Base-by-base conservation (phyloP, 2,329 filamentous ascomycete species). In the Intubia oerlemansii region DNA sequence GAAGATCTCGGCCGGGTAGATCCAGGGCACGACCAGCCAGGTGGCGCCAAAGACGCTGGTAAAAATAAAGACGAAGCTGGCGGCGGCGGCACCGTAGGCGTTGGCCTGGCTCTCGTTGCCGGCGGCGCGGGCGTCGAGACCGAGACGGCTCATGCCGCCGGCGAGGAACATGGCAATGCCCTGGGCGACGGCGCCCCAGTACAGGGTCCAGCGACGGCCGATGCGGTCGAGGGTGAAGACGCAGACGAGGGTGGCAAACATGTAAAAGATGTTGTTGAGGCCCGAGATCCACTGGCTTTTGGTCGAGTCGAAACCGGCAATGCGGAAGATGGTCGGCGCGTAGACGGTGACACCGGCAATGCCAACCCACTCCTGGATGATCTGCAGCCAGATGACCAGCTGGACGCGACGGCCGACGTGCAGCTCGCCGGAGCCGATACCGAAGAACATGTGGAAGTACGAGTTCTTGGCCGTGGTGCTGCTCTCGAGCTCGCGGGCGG, bases 1-100 rank as follows among this genome's bases (percentile, higher is more conserved):
- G 40, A 78, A 81, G 32, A 80, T 80, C 42, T 82, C 74, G 2
- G 74, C 70, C 0, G 69, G 70, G 31, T 75, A 75, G 0, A 76
- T 47, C 65, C 66, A 66, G 0, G 57, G 56, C 0, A 64, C 57
- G 0, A 59, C 65, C 4, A 69, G 41, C 66, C 66, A 72, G 0
- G 67, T 70, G 0, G 66, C 66, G 12, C 66, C 71, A 36, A 76
- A 76, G 0, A 69, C 52, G 2, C 57, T 59, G 0, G 67, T 75
- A 62, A n/a, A n/a, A n/a, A n/a, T n/a, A n/a, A n/a, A n/a, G n/a
- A n/a, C n/a, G n/a, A n/a, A n/a, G n/a, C n/a, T n/a, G n/a, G n/a
- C n/a, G n/a, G n/a, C n/a, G n/a, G n/a, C n/a, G n/a, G n/a, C n/a
- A n/a, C n/a, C n/a, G n/a, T n/a, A n/a, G n/a, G n/a, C n/a, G n/a